Evolutionary conservation across 371 early-diverging fungal species (phyloP), one percentile per base, ranked within the genome.

Genomic region (Mucor sp.): DNA sequence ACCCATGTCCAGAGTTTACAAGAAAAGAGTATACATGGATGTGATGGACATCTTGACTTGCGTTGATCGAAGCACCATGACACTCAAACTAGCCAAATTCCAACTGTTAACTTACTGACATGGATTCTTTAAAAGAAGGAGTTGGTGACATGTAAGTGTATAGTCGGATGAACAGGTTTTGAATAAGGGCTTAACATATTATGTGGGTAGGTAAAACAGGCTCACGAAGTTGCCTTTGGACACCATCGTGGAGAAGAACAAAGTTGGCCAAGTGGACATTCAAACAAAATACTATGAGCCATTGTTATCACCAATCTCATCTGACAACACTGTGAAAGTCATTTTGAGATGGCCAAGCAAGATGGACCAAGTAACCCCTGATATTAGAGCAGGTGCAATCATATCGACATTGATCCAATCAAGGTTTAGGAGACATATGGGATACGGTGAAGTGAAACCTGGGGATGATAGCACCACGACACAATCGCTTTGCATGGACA

Each of bases 241-340:
- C 58, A 21, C 60, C 6, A 48, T 72, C 17, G 60, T 60, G 19
- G 67, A 67, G 11, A 66, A 61, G 67, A 57, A 69, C 62, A 62
- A 74, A 63, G 27, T 74, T 58, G 69, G 69, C 7, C 69, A 74
- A 69, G 65, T 67, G 11, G 74, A 67, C 23, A 39, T 69, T 32
- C 74, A 69, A 47, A 60, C 69, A 1, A 63, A 59, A 60, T 69
- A 63, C 58, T 74, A 67, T 69, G 74, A 69, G 21, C 62, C 67
- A 1, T 63, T 74, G 57, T 35, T 74, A 53, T 69, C 67, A 21
- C 15, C 28, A 21, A 67, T 67, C 33, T 61, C 63, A n/a, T 58
- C 68, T 4, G 60, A 63, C 58, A 63, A n/a, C 19, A 63, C 60
- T 4, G 63, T 53, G 68, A 68, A 68, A 63, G 63, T 68, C 32